These are phyloP conservation scores for Passalora sequoiae DNA, from an alignment of 2,329 filamentous ascomycete species.

Conservation along the genomic window DNA sequence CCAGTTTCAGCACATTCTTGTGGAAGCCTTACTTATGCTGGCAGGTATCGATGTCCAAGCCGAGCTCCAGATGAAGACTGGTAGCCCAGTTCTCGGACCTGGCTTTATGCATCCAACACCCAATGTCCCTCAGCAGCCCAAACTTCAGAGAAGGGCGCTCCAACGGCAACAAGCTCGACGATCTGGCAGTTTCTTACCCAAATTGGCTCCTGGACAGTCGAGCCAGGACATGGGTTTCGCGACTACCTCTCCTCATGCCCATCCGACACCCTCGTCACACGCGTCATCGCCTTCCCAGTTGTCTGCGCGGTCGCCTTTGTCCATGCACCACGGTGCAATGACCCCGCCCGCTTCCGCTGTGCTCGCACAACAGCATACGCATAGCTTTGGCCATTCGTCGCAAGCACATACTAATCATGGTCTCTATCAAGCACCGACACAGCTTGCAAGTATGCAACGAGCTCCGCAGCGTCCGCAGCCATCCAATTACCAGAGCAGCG, in stretches of 20 bases:
- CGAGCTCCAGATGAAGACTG: slow-evolving; percentile 87
- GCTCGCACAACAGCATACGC: slow-evolving; percentile 46
- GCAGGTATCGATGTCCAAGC: slow-evolving; percentile 94
- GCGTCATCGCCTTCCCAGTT: slow-evolving; percentile 59
- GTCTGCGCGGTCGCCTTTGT: slow-evolving; percentile 56
- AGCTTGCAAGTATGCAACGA: slow-evolving; percentile 25
- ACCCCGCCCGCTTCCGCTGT: slow-evolving; percentile 57
- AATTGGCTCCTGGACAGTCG: slow-evolving; percentile 37
- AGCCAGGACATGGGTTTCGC: slow-evolving; percentile 39
- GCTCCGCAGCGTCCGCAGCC: slow-evolving; percentile 19
- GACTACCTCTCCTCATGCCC: slow-evolving; percentile 64
- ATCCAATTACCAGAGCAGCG: slow-evolving; percentile 23
- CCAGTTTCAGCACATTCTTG: not conserved
- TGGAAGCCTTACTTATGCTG: slow-evolving; percentile 14
- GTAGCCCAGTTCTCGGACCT: slow-evolving; percentile 71
- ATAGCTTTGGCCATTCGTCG: slow-evolving; percentile 34
- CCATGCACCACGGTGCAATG: slow-evolving; percentile 55
- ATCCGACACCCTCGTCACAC: slow-evolving; percentile 79
- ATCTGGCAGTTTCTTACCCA: slow-evolving; percentile 31
- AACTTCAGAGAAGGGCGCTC: slow-evolving; percentile 73
- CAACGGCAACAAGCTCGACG: slow-evolving; percentile 58
- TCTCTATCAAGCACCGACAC: slow-evolving; percentile 40
- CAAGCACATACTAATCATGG: slow-evolving; percentile 44
- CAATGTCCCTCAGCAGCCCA: slow-evolving; percentile 34
- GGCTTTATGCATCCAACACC: slow-evolving; percentile 49